Evolutionary conservation across 2,329 filamentous ascomycete genomes (phyloP).

Genomic region (Colletotrichum sp.): DNA sequence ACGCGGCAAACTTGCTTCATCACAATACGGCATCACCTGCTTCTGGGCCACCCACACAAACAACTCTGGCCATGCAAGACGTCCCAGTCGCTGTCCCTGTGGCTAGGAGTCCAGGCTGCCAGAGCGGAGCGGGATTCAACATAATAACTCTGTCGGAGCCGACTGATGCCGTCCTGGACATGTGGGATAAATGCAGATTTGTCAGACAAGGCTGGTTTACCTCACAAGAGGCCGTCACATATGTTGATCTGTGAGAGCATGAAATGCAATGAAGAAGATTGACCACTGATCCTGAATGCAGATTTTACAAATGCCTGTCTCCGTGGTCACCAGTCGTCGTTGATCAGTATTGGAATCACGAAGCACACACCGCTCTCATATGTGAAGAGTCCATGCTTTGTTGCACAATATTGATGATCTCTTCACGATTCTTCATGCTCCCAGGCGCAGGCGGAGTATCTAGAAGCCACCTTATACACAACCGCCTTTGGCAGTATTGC

Average conservation of each 20-base stretch:
- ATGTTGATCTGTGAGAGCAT: slow-evolving; percentile 25
- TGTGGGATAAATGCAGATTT: slow-evolving; percentile 30
- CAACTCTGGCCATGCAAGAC: not conserved
- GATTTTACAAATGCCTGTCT: slow-evolving; percentile 9
- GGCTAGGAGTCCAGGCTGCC: not conserved
- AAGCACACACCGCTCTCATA: slow-evolving; percentile 16
- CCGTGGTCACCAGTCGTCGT: not conserved
- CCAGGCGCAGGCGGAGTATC: slow-evolving; percentile 25
- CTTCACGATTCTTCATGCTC: slow-evolving; percentile 26
- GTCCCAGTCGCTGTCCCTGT: not conserved
- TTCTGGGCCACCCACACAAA: not conserved
- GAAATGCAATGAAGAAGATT: not conserved
- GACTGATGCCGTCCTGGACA: slow-evolving; percentile 22
- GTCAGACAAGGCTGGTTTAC: slow-evolving; percentile 30
- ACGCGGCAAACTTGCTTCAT: not conserved
- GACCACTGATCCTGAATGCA: not conserved
- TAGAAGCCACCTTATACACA: slow-evolving; percentile 23
- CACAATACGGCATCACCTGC: slow-evolving; percentile 1
- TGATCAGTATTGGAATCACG: slow-evolving; percentile 2
- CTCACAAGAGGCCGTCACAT: slow-evolving; percentile 29
- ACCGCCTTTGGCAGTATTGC: slow-evolving; percentile 26
- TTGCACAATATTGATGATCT: slow-evolving; percentile 25
- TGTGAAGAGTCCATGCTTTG: slow-evolving; percentile 26
- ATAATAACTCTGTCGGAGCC: slow-evolving; percentile 23
- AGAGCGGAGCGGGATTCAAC: not conserved